phyloP scores from a whole-genome alignment of 768 basidiomycete species.

The Naganishia randhawae region DNA sequence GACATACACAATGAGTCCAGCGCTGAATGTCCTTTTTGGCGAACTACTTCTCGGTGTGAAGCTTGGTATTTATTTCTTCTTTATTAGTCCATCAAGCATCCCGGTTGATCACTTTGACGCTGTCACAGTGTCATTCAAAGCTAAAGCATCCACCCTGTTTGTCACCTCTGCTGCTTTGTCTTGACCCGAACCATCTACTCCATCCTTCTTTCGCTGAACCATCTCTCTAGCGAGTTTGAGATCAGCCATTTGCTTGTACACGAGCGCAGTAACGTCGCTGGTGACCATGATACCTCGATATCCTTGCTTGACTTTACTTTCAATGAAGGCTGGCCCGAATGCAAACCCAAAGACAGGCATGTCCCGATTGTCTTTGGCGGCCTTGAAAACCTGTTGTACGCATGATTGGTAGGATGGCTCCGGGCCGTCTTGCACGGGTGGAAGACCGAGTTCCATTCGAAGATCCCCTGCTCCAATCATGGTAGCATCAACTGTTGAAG shows the following conservation, averaged over 20 bases:
- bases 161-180: background rate
- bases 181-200: background rate
- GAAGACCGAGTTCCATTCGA: constrained; percentile 13
- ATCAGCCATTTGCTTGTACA: constrained; percentile 20
- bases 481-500: constrained; percentile 1
- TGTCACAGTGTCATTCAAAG: background rate
- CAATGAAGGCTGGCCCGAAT: constrained; percentile 13
- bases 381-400: constrained; percentile 16
- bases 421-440: constrained; percentile 8
- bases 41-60: background rate
- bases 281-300: constrained; percentile 21
- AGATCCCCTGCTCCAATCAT: constrained; percentile 21
- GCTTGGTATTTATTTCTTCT: background rate
- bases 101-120: background rate
- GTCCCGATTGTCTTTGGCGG: constrained; percentile 12
- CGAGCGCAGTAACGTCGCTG: constrained; percentile 14
- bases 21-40: background rate
- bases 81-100: background rate
- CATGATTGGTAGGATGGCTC: constrained; percentile 20
- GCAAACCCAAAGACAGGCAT: constrained; percentile 21
- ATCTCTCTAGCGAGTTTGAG: constrained; percentile 18
- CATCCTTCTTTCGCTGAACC: constrained; percentile 8
- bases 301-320: constrained; percentile 22
- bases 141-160: background rate
- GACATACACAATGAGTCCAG: background rate